phyloP scores from a whole-genome alignment of 2,329 filamentous ascomycete genomes.

The Paracoccidioides brasiliensis region DNA sequence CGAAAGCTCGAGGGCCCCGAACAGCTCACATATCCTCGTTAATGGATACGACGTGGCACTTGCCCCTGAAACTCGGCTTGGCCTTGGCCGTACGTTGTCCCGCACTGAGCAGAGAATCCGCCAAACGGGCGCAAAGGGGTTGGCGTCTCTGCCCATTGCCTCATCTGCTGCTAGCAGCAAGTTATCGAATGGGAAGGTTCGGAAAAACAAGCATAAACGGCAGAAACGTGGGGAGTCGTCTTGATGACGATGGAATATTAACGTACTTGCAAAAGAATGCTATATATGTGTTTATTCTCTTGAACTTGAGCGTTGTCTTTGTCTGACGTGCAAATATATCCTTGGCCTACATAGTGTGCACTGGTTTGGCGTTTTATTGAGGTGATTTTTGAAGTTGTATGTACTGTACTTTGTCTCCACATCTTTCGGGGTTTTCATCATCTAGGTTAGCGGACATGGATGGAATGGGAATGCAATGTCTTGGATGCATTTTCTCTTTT shows the following conservation, averaged over 20 bases:
- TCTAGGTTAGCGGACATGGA: not conserved
- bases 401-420: not conserved
- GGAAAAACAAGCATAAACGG: not conserved
- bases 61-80: conserved; percentile 25
- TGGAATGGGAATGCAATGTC: not conserved
- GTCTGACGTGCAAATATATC: not conserved
- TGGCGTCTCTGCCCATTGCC: conserved; percentile 23
- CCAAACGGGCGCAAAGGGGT: conserved; percentile 29
- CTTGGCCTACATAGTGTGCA: not conserved
- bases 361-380: not conserved
- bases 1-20: conserved; percentile 11
- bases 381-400: not conserved
- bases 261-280: not conserved
- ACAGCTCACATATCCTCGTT: conserved; percentile 12
- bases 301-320: not conserved
- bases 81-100: conserved; percentile 28
- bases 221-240: not conserved
- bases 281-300: not conserved
- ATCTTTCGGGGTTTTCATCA: not conserved
- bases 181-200: not conserved
- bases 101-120: conserved; percentile 33
- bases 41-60: conserved; percentile 31
- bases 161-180: not conserved
- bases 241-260: not conserved
- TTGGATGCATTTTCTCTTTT: conserved; percentile 19